Conservation (phyloP, 2,329 filamentous ascomycete species). For the Colletotrichum salicis region DNA sequence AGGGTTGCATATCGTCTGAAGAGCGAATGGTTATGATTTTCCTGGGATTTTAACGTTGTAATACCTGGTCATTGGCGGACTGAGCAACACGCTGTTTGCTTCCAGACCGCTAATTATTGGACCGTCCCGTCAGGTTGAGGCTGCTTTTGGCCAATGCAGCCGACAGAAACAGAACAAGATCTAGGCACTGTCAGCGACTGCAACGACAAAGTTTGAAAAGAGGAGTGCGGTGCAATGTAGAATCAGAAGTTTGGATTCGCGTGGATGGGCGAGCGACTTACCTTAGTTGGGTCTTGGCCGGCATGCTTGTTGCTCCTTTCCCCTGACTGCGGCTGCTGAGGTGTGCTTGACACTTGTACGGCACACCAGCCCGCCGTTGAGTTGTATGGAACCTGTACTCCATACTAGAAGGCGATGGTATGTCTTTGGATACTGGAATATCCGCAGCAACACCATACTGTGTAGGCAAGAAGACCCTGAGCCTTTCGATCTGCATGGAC, state of each 20-base stretch:
- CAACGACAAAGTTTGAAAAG: background rate
- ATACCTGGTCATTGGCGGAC: background rate
- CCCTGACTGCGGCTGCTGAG: background rate
- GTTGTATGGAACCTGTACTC: background rate
- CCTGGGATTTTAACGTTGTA: background rate
- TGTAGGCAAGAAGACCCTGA: background rate
- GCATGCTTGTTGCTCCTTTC: conserved; percentile 6
- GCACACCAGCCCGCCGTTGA: background rate
- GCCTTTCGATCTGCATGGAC: background rate
- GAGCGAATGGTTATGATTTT: background rate
- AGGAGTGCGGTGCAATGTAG: background rate
- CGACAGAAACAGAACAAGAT: background rate
- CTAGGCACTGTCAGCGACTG: background rate
- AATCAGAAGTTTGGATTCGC: background rate
- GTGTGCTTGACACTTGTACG: background rate
- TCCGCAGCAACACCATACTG: background rate
- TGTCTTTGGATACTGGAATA: background rate
- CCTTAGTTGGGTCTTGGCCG: conserved; percentile 9
- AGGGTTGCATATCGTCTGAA: background rate
- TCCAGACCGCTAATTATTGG: background rate
- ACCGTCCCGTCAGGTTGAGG: background rate
- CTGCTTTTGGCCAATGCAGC: background rate
- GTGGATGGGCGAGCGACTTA: background rate
- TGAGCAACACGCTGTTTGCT: background rate
- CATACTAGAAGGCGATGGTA: background rate